A percentile compares a stretch with the other conserved stretches of the same genome.
Conservation (phyloP, 2,329 filamentous ascomycete species). For the Xylariales sp. region DNA sequence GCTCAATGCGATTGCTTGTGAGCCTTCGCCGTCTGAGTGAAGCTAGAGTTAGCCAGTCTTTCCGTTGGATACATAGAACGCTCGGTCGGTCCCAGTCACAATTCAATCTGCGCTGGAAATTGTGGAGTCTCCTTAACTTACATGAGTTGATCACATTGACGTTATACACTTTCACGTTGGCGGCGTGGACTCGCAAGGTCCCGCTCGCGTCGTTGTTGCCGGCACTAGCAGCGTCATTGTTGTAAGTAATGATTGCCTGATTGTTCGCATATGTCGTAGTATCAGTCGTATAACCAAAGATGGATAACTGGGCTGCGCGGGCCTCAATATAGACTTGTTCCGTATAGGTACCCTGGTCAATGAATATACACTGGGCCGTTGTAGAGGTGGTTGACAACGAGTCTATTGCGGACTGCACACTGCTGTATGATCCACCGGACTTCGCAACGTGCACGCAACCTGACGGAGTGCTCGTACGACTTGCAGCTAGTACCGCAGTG, state of each 20-base stretch:
- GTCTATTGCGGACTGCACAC: slow-evolving; percentile 52
- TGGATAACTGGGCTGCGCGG: slow-evolving; percentile 43
- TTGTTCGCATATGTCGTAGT: slow-evolving; percentile 49
- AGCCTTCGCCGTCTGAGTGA: slow-evolving; percentile 33
- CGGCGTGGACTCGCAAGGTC: slow-evolving; percentile 39
- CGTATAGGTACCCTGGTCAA: slow-evolving; percentile 54
- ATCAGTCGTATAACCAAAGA: slow-evolving; percentile 55
- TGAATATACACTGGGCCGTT: slow-evolving; percentile 55
- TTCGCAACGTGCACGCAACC: slow-evolving; percentile 46
- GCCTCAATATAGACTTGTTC: slow-evolving; percentile 54
- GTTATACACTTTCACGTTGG: slow-evolving; percentile 57
- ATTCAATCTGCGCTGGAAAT: no score
- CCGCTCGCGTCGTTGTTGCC: slow-evolving; percentile 49
- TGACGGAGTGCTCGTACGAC: slow-evolving; percentile 35
- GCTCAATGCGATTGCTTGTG: slow-evolving; percentile 42
- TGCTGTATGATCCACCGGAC: slow-evolving; percentile 30
- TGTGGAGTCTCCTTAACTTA: no score
- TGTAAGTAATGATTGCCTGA: slow-evolving; percentile 48
- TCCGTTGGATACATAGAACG: no score
- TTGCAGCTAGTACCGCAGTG: slow-evolving; percentile 21
- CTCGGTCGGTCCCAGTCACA: no score
- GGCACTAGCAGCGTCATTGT: slow-evolving; percentile 39
- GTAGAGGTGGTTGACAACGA: slow-evolving; percentile 49
- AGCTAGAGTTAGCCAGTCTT: not conserved
- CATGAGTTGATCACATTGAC: slow-evolving; percentile 46